Percentiles rank a stretch among this genome's conserved stretches.
Evolutionary conservation across 345 rosid genomes (phyloP).

Genomic region (Stellera chamaejasme): DNA sequence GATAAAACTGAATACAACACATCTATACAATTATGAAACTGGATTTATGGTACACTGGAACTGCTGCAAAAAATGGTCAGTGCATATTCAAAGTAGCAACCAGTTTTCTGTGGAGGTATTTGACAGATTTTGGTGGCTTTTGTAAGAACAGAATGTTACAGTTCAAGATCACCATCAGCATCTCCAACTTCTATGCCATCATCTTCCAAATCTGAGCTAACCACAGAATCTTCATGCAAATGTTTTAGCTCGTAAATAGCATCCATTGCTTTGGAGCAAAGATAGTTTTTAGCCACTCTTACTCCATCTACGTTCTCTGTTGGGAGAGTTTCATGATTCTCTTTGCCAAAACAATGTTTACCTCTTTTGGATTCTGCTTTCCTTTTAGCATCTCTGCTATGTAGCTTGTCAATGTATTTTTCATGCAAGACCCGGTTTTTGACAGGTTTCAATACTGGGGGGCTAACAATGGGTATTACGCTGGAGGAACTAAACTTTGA

Average conservation of each 20-base stretch:
- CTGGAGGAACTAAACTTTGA: slow-evolving; percentile 31
- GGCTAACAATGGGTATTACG: slow-evolving; percentile 31
- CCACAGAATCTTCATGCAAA: slow-evolving; percentile 20
- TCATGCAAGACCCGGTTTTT: slow-evolving; percentile 71
- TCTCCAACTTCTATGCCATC: slow-evolving; percentile 18
- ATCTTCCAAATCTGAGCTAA: slow-evolving; percentile 27
- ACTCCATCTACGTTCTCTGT: slow-evolving; percentile 28
- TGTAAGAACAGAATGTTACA: background rate
- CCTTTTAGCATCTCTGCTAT: slow-evolving; percentile 74
- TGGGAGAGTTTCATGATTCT: slow-evolving; percentile 23
- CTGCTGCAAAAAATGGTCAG: background rate
- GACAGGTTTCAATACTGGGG: slow-evolving; percentile 56
- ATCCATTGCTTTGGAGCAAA: slow-evolving; percentile 46
- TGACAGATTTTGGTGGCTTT: background rate
- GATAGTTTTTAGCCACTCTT: slow-evolving; percentile 46
- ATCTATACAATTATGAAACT: background rate
- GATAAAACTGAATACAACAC: background rate
- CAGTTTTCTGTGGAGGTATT: background rate
- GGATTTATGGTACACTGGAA: background rate
- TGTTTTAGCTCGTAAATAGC: slow-evolving; percentile 51
- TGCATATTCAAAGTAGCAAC: background rate
- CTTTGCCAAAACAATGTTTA: slow-evolving; percentile 26
- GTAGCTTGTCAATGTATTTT: slow-evolving; percentile 67
- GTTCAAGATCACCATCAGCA: slow-evolving; percentile 30
- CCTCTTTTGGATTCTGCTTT: slow-evolving; percentile 27